Evolutionary conservation across 768 basidiomycete genomes (phyloP), one percentile per base, ranked within the genome.

Genomic region (Crucibulum laeve): DNA sequence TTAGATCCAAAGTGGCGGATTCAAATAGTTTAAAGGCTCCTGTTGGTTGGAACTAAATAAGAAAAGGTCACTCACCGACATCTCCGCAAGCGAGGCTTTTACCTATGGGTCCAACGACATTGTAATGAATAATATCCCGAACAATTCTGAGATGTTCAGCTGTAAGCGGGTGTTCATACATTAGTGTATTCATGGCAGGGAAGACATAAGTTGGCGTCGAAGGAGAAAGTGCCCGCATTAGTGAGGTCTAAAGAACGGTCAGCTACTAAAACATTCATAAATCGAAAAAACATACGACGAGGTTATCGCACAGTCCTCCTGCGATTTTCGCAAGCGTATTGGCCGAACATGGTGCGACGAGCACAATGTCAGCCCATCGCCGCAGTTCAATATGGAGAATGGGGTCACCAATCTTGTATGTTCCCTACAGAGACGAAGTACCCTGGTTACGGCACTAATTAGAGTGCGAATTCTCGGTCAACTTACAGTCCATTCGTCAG

Each of bases 111-210:
- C 94, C 94, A 4, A 87, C 71, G 13, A 98, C 74, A 18, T 77
- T 66, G 57, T 98, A 99, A 10, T 77, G 73, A 7, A 97, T 74
- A 30, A 87, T 74, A 1, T 93, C 87, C 21, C 70, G 72, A 4
- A 95, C 74, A 28, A 87, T 56, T 18, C 80, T 75, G 33, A 98
- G 64, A 56, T 99, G 96, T 49, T 87, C 79, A 1, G 79, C 76
- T 0, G 94, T 97, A 17, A 98, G 73, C 15, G 92, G 92, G 58
- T 98, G 94, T 46, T 88, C 81, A 57, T 90, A 98, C 95, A 99
- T 99, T 51, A 91, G 71, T 3, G 96, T 98, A 62, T 99, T 99
- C 95, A 98, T 99, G 0, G 95, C 96, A 1, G 95, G 95, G 57
- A 94, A 98, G 26, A 97, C 64, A 56, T 86, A 91, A 5, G 91